Base-by-base conservation (phyloP, 2,329 filamentous ascomycete genomes). In the Podosphaera leucotricha region DNA sequence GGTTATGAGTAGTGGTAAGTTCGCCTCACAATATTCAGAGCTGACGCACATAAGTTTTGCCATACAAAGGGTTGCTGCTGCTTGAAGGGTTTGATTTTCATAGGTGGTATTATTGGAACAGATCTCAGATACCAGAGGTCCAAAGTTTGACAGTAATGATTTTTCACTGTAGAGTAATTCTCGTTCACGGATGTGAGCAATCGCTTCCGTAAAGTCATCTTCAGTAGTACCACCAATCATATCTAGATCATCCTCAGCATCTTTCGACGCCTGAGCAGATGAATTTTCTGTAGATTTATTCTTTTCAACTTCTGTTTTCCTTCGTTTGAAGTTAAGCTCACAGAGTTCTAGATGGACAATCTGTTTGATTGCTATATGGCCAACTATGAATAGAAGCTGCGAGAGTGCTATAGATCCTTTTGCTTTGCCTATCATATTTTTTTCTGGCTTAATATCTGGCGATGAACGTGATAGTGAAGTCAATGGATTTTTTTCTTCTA, bases 31-130 rank as follows among this genome's bases (percentile, higher is more conserved):
- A 64, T 94, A 98, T 61, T 95, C 85, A 4, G 82, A 79, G 53
- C 83, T 92, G 37, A 98, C 86, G 57, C 92, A 98, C 92, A 98
- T 98, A 48, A 98, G 74, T 66, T 98, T 98, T 3, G 87, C 87
- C 56, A 98, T 71, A 58, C 90, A 98, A 7, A 98, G 66, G 0
- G 90, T 93, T 10, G 90, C 86, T 36, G 92, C 83, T 19, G 85
- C 84, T 62, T 98, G 90, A 10, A 98, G 72, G 46, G 83, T 84
- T 50, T 80, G 77, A 62, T 94, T 85, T 46, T 78, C 76, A 63
- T 95, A 95, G 0, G 77, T 77, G 5, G 85, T 93, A 62, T 92
- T 95, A 62, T 92, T 92, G 50, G 81, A 79, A 62, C 90, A 95
- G 46, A 98, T 83, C 57, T 98, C 90, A 10, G 81, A 77, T 2